Conservation (phyloP, 129 eudicot genomes). For the Gnaphalium uliginosum region DNA sequence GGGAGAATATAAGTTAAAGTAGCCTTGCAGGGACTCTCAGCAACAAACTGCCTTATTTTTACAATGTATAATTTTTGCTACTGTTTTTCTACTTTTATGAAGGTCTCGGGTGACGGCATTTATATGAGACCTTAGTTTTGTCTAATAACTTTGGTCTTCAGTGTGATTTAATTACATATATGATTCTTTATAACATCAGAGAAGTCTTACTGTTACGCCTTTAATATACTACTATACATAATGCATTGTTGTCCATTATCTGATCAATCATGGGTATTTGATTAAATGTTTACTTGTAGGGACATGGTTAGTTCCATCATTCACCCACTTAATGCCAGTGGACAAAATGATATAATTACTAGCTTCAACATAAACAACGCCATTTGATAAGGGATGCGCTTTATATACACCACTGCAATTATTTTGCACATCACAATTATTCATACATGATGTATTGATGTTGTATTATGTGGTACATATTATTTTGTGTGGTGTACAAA, state of each 20-base stretch:
- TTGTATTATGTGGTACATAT: not conserved
- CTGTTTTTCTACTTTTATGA: constrained; percentile 7
- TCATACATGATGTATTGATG: not conserved
- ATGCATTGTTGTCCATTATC: not conserved
- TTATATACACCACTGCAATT: not conserved
- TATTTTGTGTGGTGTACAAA: no score
- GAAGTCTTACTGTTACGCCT: constrained; percentile 15
- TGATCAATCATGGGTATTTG: not conserved
- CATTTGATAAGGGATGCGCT: not conserved
- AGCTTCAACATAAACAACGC: not conserved
- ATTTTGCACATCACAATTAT: not conserved
- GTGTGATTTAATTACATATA: constrained; percentile 25
- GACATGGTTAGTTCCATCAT: not conserved
- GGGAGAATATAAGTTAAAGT: constrained; percentile 7
- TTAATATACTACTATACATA: not conserved
- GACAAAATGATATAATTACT: not conserved
- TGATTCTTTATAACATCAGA: constrained; percentile 30
- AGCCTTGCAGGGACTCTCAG: constrained; percentile 9
- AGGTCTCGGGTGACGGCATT: constrained; percentile 9
- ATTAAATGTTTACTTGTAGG: not conserved
- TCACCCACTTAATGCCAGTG: not conserved
- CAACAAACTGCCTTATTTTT: constrained; percentile 3
- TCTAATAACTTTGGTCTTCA: constrained; percentile 25
- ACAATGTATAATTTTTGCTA: constrained; percentile 29
- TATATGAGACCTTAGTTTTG: constrained; percentile 12